Evolutionary conservation across 495 filamentous ascomycete species (phyloP).

Genomic region (Neurospora terricola): DNA sequence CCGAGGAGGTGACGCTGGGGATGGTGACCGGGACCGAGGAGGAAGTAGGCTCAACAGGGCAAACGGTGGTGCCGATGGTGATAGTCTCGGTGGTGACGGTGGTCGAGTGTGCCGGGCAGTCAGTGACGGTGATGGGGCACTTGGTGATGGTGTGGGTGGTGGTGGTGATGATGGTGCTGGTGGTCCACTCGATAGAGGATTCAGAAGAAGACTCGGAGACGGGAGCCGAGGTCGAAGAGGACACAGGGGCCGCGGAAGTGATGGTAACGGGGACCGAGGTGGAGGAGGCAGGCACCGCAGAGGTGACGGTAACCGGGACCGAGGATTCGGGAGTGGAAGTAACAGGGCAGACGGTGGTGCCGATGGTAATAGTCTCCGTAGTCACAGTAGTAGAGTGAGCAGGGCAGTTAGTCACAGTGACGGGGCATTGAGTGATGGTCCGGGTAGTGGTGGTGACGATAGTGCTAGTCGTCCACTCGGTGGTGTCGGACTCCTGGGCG

Average conservation of each 20-base stretch:
- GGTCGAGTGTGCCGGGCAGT: slow-evolving; percentile 46
- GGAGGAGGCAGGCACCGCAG: no score
- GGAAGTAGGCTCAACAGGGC: slow-evolving; percentile 33
- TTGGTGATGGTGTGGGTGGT: slow-evolving; percentile 46
- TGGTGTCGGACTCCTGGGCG: not conserved
- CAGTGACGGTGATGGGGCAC: slow-evolving; percentile 44
- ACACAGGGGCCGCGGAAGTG: not conserved
- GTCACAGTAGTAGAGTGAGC: slow-evolving; percentile 38
- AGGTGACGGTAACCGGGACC: not conserved
- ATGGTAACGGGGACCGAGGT: not conserved
- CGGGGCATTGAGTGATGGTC: slow-evolving; percentile 47
- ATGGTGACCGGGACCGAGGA: slow-evolving; percentile 1
- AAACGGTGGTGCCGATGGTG: slow-evolving; percentile 48
- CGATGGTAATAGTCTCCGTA: slow-evolving; percentile 44
- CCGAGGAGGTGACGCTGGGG: not conserved
- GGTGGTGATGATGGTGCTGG: slow-evolving; percentile 49
- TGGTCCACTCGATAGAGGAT: slow-evolving; percentile 29
- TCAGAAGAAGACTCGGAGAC: not conserved
- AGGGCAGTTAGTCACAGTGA: slow-evolving; percentile 49
- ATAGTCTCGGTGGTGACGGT: slow-evolving; percentile 43
- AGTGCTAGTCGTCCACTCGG: slow-evolving; percentile 42
- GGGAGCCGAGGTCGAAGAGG: not conserved
- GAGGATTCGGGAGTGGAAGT: not conserved
- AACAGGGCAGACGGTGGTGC: slow-evolving; percentile 42
- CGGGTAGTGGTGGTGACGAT: slow-evolving; percentile 45